Conservation (phyloP, 306 rosid genomes). For the Prunus fruticosa region DNA sequence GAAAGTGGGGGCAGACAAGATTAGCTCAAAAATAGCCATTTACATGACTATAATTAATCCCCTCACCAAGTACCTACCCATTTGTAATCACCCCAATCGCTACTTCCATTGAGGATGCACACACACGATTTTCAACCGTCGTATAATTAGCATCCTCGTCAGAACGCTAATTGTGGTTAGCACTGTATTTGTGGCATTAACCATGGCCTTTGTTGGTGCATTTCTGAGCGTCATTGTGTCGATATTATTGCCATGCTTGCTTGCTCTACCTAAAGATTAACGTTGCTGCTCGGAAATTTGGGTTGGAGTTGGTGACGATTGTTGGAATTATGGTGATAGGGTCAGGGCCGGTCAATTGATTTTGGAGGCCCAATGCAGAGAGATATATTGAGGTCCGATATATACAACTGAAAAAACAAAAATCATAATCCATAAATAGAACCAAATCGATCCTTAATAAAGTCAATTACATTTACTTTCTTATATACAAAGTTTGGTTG, state of each 20-base stretch:
- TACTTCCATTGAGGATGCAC: conserved; percentile 46
- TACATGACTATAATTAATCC: conserved; percentile 60
- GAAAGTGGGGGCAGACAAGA: conserved; percentile 31
- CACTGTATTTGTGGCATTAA: conserved; percentile 45
- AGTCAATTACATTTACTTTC: too few relatives aligned
- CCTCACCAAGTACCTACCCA: conserved; percentile 52
- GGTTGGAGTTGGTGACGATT: conserved; percentile 42
- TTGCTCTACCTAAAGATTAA: conserved; percentile 63
- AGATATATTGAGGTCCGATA: too few relatives aligned
- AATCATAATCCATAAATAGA: too few relatives aligned
- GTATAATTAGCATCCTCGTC: conserved; percentile 28
- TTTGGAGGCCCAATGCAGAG: too few relatives aligned
- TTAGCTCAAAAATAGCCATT: conserved; percentile 52
- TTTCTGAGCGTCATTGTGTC: conserved; percentile 42
- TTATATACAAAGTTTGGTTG: too few relatives aligned
- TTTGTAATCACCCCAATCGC: conserved; percentile 51
- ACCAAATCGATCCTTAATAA: too few relatives aligned
- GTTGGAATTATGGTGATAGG: conserved; percentile 41
- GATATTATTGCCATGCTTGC: conserved; percentile 58
- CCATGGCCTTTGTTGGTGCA: conserved; percentile 65
- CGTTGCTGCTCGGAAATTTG: conserved; percentile 34
- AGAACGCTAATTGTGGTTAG: conserved; percentile 50
- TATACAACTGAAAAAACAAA: too few relatives aligned
- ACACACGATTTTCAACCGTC: conserved; percentile 9
- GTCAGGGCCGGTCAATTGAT: not conserved